These are phyloP conservation scores for Beauveria sp. DNA, from an alignment of 2,329 filamentous ascomycete genomes.

Conservation along the genomic window DNA sequence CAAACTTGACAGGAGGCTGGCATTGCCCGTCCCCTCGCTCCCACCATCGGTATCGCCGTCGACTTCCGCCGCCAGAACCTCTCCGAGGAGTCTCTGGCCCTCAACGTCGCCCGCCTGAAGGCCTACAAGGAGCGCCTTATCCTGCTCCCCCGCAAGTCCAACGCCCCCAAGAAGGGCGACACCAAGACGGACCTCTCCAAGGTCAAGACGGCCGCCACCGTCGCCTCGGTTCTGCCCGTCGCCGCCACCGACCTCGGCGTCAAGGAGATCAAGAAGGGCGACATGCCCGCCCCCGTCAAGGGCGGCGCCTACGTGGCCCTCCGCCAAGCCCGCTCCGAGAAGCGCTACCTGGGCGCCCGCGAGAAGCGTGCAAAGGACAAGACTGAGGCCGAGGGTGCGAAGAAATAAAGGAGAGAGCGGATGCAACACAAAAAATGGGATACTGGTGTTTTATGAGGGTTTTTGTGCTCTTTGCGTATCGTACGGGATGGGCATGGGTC, in stretches of 20 bases:
- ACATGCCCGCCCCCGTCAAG: constrained; percentile 66
- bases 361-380: constrained; percentile 92
- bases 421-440: constrained; percentile 9
- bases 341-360: constrained; percentile 71
- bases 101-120: constrained; percentile 96
- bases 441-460: constrained; percentile 15
- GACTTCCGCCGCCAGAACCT: constrained; percentile 96
- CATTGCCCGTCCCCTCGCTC: constrained; percentile 87
- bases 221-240: constrained; percentile 60
- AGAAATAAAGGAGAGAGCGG: constrained; percentile 60
- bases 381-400: constrained; percentile 73
- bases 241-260: constrained; percentile 57
- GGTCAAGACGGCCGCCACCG: constrained; percentile 47
- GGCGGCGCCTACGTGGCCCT: constrained; percentile 83
- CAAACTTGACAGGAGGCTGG: constrained; percentile 70
- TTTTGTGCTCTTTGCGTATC: constrained; percentile 13
- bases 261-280: constrained; percentile 73
- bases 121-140: constrained; percentile 95
- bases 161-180: constrained; percentile 90
- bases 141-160: constrained; percentile 92
- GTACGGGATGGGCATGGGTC: constrained; percentile 27
- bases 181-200: constrained; percentile 72
- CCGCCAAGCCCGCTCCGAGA: constrained; percentile 75
- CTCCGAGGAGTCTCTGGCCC: constrained; percentile 86
- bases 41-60: constrained; percentile 95